Evolutionary conservation across 2,329 filamentous ascomycete species (phyloP).

Genomic region (Ophiostoma fasciatum): DNA sequence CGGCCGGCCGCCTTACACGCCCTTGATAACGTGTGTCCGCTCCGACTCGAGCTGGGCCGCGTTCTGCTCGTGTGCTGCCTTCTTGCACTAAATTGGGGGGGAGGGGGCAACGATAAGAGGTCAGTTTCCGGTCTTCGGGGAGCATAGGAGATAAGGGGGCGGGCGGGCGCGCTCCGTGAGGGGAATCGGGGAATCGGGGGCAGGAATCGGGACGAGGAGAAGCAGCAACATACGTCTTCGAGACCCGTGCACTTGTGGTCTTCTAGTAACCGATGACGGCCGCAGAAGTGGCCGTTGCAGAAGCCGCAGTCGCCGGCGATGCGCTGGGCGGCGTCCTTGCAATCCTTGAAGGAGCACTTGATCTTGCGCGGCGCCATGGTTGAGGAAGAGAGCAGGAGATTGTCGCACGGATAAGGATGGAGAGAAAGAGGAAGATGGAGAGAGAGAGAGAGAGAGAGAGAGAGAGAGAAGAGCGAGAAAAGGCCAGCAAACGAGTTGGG

Average conservation of each 20-base stretch:
- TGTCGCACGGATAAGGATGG: not conserved
- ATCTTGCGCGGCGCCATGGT: slow-evolving; percentile 59
- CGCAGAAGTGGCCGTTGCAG: slow-evolving; percentile 87
- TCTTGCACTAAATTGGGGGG: slow-evolving; percentile 94
- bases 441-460: not conserved
- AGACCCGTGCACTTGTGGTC: slow-evolving; percentile 86
- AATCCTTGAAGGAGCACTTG: slow-evolving; percentile 78
- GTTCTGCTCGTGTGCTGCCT: slow-evolving; percentile 90
- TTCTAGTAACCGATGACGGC: slow-evolving; percentile 85
- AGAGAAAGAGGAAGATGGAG: not conserved
- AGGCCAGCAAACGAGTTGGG: no score
- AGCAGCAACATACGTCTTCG: slow-evolving; percentile 54
- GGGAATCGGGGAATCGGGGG: not conserved
- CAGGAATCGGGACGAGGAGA: not conserved
- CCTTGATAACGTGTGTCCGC: slow-evolving; percentile 86
- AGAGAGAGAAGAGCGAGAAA: not conserved
- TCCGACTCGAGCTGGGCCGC: slow-evolving; percentile 84
- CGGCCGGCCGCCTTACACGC: no score
- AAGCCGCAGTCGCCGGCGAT: slow-evolving; percentile 96
- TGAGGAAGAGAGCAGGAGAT: not conserved
- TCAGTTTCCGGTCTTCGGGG: slow-evolving; percentile 20
- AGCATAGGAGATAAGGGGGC: slow-evolving; percentile 3
- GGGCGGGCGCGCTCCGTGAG: no score
- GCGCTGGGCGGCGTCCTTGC: slow-evolving; percentile 73
- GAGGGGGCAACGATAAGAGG: slow-evolving; percentile 7